Base-by-base conservation (phyloP, 1,284 basidiomycete species). In the Cerrena zonata region DNA sequence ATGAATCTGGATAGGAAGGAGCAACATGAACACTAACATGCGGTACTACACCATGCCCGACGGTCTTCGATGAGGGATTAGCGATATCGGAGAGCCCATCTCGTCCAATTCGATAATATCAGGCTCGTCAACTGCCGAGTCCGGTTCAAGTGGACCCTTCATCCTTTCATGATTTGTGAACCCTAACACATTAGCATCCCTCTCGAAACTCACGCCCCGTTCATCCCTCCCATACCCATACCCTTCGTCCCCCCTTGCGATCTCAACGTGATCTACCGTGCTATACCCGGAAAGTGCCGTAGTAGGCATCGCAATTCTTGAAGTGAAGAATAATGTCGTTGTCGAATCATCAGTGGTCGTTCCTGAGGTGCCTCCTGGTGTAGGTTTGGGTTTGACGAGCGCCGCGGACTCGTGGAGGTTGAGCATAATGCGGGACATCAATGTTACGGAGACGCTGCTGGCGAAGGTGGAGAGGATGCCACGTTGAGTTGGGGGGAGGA, bases 321-420 rank as follows among this genome's bases (percentile, higher is more conserved):
- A 62, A 24, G 62, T 62, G 60, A 65, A 64, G 39, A 63, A 41
- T 38, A 65, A 53, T 10, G 55, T 52, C 53, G 36, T 57, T 53
- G 38, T 54, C 55, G 58, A 50, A 43, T 51, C 46, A 19, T 56
- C 47, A 21, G 56, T 51, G 15, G 56, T 50, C n/a, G n/a, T n/a
- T n/a, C n/a, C n/a, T 47, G 54, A 44, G 21, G 22, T 27, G 22
- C 13, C 7, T 22, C 42, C 42, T 7, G 24, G n/a, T 27, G 26
- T 30, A 7, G 26, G 21, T 43, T 34, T 25, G 38, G 22, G 37
- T 10, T 21, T 42, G 37, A 22, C 24, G 25, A 38, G 36, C n/a
- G 12, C 4, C 5, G 24, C 42, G 36, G 42, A 18, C n/a, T 50
- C 21, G 18, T 51, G 55, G 15, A 56, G 45, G 48, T 54, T 51